phyloP scores from a whole-genome alignment of 208 protist genomes.

The Acanthamoeba triangularis region DNA sequence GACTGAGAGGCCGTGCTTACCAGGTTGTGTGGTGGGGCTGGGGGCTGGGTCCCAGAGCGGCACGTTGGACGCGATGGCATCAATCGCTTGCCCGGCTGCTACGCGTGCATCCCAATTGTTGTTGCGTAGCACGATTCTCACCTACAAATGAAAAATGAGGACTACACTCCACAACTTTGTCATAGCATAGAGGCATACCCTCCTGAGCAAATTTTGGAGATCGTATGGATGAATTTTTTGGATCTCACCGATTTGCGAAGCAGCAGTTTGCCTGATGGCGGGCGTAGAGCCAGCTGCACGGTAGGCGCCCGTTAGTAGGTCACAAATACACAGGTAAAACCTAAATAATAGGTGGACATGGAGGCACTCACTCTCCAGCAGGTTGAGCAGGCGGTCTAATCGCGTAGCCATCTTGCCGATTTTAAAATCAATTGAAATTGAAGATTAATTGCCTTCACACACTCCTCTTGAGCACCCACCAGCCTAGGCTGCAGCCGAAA shows the following conservation, averaged over 20 bases:
- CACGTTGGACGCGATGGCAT: slow-evolving; percentile 83
- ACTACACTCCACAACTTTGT: too few species aligned
- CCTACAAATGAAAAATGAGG: slow-evolving; percentile 6
- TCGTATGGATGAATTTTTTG: slow-evolving; percentile 86
- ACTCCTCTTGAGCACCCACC: too few species aligned
- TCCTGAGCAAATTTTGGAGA: slow-evolving; percentile 81
- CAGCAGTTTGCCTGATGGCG: slow-evolving; percentile 85
- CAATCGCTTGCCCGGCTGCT: slow-evolving; percentile 87
- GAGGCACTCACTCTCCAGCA: slow-evolving; percentile 38
- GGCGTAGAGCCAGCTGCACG: slow-evolving; percentile 83
- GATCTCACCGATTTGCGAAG: slow-evolving; percentile 90
- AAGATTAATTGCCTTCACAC: too few species aligned
- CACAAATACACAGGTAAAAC: neutral
- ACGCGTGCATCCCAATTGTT: slow-evolving; percentile 88
- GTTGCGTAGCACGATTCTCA: slow-evolving; percentile 70
- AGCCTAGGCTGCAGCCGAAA: too few species aligned
- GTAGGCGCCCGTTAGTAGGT: slow-evolving; percentile 71
- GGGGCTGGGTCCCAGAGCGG: slow-evolving; percentile 81
- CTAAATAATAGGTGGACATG: neutral
- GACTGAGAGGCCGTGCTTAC: neutral
- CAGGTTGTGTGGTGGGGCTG: neutral
- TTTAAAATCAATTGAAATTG: neutral
- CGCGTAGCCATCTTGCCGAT: neutral
- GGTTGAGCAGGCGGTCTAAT: neutral
- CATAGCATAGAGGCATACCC: slow-evolving; percentile 29